These are phyloP conservation scores for Phytopythium boreale DNA, from an alignment of 352 stramenopile species.

Conservation along the genomic window DNA sequence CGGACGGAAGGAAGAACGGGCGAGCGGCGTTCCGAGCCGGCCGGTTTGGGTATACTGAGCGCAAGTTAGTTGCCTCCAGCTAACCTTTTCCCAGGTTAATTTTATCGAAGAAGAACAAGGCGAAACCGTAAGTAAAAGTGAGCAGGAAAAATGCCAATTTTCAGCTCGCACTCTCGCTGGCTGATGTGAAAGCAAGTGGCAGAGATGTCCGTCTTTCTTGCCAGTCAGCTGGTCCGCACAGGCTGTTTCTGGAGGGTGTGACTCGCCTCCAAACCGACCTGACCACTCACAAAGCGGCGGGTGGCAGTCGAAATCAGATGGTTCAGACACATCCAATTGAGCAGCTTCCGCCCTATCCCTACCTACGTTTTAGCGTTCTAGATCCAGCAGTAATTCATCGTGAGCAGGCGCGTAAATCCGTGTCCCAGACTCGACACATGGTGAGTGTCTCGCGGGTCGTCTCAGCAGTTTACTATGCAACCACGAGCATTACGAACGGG, in stretches of 20 bases:
- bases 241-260: slow-evolving; percentile 1
- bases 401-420: background rate
- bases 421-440: background rate
- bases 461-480: too few relatives aligned
- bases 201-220: background rate
- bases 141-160: background rate
- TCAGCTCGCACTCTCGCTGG: too few relatives aligned
- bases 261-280: background rate
- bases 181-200: background rate
- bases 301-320: slow-evolving; percentile 2
- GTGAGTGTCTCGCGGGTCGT: too few relatives aligned
- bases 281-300: background rate
- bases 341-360: background rate
- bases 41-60: background rate
- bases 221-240: background rate
- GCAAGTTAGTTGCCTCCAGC: background rate
- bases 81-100: too few relatives aligned
- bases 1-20: background rate
- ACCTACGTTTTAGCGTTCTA: background rate
- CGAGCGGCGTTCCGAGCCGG: too few relatives aligned
- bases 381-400: background rate
- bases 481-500: too few relatives aligned
- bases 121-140: background rate
- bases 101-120: background rate
- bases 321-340: background rate